Base-by-base conservation (phyloP, 805 yeast genomes). In the Hanseniaspora vineae region DNA sequence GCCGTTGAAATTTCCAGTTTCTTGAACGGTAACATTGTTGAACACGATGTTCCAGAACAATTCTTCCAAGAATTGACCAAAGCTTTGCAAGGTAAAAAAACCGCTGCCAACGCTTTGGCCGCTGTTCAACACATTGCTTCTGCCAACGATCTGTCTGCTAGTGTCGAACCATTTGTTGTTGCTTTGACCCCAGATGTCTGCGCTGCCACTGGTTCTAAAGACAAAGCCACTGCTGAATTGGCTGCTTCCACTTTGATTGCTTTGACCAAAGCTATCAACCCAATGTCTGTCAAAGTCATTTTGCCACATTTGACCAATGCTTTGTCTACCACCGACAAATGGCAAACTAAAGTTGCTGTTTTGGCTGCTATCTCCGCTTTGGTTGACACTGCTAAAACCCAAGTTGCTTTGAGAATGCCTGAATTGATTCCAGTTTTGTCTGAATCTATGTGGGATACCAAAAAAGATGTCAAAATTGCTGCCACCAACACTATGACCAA, bases 401-500 rank as follows among this genome's bases (percentile, higher is more conserved):
- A 89, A 78, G 76, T 92, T 60, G 96, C 98, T 61, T 79, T 92
- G 65, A 88, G 98, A 80, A 92, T 92, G 97, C 96, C 97, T 65
- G 97, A 92, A 78, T 81, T 92, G 70, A 90, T 92, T 65, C 98
- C 99, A 71, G 92, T 83, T 58, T 76, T 92, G 64, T 92, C 98
- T 61, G 99, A 92, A 78, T 87, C 97, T 64, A 92, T 92, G 97
- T 92, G 99, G 99, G 98, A 92, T 75, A 92, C 99, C 73, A 92
- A 92, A 82, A 77, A 78, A 73, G 97, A 92, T 67, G 98, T 92
- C 68, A 92, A 92, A 83, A 78, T 76, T 60, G 95, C 94, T 68
- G 97, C 99, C 56, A 84, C 92, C 61, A 81, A 81, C 64, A 87
- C 97, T 71, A 88, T 92, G 80, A 78, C 89, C 71, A 86, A 87